Percentiles rank a stretch among this genome's conserved stretches.
phyloP scores from a whole-genome alignment of 2,329 filamentous ascomycete species.

The Aspergillus thermomutatus region DNA sequence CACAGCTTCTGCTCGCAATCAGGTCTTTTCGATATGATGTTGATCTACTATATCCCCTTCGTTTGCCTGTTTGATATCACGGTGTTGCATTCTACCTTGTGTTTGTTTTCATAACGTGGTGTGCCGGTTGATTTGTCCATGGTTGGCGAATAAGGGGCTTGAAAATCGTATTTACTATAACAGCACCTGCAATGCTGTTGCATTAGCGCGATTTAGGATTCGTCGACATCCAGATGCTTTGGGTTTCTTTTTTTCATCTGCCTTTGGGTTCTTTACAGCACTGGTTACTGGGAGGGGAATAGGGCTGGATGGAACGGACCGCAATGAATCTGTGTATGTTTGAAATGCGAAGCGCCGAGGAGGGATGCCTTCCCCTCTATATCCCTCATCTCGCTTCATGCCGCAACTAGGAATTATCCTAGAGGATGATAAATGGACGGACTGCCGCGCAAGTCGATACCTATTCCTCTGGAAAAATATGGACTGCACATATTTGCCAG shows the following conservation, averaged over 20 bases:
- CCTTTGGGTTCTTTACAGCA: constrained; percentile 6
- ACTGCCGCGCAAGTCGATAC: neutral
- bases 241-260: constrained; percentile 2
- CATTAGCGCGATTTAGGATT: neutral
- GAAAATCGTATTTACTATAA: neutral
- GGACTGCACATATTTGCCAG: neutral
- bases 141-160: constrained; percentile 4
- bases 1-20: neutral
- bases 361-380: neutral
- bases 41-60: constrained; percentile 11
- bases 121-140: constrained; percentile 3
- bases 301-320: constrained; percentile 6
- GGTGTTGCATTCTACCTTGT: constrained; percentile 8
- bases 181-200: neutral
- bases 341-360: neutral
- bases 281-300: constrained; percentile 10
- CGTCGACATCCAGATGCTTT: neutral
- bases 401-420: neutral
- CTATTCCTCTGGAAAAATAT: neutral
- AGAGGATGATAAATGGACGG: neutral
- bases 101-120: constrained; percentile 1
- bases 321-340: constrained; percentile 6
- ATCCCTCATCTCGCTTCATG: neutral
- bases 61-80: constrained; percentile 7
- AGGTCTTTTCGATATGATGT: constrained; percentile 7